Base-by-base conservation (phyloP, 129 eudicot genomes). In the Flaveria linearis region DNA sequence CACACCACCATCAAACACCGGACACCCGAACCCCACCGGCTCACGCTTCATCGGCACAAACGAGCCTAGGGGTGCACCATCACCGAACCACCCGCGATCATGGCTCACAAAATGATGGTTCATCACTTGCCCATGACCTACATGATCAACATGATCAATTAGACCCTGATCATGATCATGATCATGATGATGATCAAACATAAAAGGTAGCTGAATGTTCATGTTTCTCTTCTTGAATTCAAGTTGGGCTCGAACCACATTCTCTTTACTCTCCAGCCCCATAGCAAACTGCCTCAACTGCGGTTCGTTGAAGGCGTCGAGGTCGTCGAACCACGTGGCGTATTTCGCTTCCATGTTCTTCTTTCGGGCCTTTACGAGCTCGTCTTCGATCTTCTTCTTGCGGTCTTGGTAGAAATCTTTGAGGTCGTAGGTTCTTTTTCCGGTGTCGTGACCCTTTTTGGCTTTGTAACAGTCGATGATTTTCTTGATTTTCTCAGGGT, bases 361-460 rank as follows among this genome's bases (percentile, higher is more conserved):
- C 49, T 70, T 82, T 1, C 84, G 78, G 7, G 83, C 79, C 49
- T 87, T 87, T 4, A 77, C 64, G 3, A 87, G 81, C 43, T 87
- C 91, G 0, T 84, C 91, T 51, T 87, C 88, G 15, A 87, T 76
- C 75, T 76, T 87, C 30, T 76, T 82, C 80, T 82, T 87, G 7
- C 91, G 71, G 36, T 84, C 88, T 10, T 76, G 67, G 42, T 79
- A 84, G 60, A 84, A 84, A 47, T 87, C 89, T 0, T 76, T 57
- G 30, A 87, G 79, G 14, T 53, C 75, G 22, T 72, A 82, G 1
- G 71, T 80, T 57, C 73, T 66, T 46, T 82, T 84, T 9, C 84
- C 85, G 9, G 74, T 28, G 3, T 73, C 86, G 2, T 33, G 39
- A 33, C 58, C 66, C 68, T 62, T 73, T 68, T 82, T 82, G 20